Evolutionary conservation across 148 eudicot species (phyloP).

Genomic region (Fagopyrum homotropicum): DNA sequence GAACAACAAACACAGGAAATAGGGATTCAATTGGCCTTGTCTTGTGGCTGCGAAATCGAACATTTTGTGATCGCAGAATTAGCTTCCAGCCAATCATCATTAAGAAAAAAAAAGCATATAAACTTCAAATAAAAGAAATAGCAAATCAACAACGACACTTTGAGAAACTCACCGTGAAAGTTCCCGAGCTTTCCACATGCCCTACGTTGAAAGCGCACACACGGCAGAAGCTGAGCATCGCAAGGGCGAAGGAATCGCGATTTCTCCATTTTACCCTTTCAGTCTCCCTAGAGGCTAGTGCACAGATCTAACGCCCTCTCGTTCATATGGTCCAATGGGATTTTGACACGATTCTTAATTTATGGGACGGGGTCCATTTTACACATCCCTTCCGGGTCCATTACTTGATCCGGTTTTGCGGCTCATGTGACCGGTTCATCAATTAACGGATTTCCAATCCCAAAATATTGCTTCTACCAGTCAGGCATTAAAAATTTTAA

Average conservation of each 20-base stretch:
- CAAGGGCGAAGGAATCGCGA: constrained; percentile 6
- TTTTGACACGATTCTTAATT: constrained; percentile 2
- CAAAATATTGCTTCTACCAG: too few relatives aligned
- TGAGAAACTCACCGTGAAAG: constrained; percentile 5
- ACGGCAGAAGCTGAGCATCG: neutral
- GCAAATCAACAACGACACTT: neutral
- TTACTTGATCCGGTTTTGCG: neutral
- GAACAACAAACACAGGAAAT: neutral
- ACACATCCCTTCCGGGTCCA: neutral
- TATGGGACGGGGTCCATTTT: neutral
- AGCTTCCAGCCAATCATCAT: neutral
- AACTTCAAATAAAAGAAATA: neutral
- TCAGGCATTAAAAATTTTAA: too few relatives aligned
- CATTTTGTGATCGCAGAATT: neutral
- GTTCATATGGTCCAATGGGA: neutral
- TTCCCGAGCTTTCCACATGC: neutral
- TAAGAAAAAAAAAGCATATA: neutral
- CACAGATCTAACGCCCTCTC: neutral
- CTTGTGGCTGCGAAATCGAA: neutral
- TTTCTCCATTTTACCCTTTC: constrained; percentile 7
- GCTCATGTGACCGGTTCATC: neutral
- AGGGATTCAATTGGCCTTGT: constrained; percentile 5
- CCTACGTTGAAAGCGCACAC: constrained; percentile 1
- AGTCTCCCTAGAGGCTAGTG: neutral
- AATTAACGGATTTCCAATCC: neutral